Percentiles rank a stretch among this genome's conserved stretches.
phyloP scores from a whole-genome alignment of 768 basidiomycete species.

The Suillus ampliporus region DNA sequence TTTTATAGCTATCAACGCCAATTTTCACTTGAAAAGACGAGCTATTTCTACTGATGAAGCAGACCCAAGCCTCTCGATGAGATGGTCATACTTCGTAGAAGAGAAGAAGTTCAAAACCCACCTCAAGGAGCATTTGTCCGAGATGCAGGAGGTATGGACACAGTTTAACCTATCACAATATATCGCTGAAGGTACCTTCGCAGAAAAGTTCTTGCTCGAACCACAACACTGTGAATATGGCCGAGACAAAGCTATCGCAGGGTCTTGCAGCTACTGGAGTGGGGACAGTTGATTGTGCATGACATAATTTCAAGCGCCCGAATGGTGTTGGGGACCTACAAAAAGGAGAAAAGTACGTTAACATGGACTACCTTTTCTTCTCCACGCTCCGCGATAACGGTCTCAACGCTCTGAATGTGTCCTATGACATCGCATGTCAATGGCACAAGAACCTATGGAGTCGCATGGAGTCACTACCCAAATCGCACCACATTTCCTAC shows the following conservation, averaged over 20 bases:
- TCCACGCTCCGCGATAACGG: neutral
- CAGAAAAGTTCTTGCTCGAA: constrained; percentile 7
- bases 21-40: constrained; percentile 36
- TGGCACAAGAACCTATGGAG: constrained; percentile 13
- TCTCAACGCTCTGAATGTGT: constrained; percentile 5
- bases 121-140: neutral
- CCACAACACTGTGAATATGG: constrained; percentile 1
- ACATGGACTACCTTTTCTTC: constrained; percentile 8
- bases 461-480: constrained; percentile 2
- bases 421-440: constrained; percentile 33
- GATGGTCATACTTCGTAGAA: constrained; percentile 35
- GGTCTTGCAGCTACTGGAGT: constrained; percentile 28
- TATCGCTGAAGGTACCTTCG: neutral
- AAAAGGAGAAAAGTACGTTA: constrained; percentile 27
- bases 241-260: constrained; percentile 20
- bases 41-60: constrained; percentile 28
- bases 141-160: neutral
- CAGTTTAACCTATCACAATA: neutral
- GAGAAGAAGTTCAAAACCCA: constrained; percentile 18
- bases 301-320: constrained; percentile 20
- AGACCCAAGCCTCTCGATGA: constrained; percentile 34
- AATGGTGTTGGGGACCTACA: constrained; percentile 33
- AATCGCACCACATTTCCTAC: neutral
- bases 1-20: constrained; percentile 38
- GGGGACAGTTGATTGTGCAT: constrained; percentile 22